Conservation (phyloP, 139 green algal genomes). For the Chlorella vulgaris region DNA sequence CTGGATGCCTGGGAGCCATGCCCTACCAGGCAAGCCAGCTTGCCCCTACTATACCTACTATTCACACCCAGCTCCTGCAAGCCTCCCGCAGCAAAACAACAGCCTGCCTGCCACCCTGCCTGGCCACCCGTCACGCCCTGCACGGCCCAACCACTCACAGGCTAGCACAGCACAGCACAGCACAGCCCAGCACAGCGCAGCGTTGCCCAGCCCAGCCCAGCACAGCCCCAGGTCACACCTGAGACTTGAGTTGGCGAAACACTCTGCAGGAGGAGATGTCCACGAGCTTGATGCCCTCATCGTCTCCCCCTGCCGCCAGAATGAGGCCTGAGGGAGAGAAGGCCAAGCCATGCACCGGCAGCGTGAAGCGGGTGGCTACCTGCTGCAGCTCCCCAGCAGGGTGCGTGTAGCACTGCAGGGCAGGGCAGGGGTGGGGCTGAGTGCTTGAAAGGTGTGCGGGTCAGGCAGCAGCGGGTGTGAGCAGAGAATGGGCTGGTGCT, state of each 20-base stretch:
- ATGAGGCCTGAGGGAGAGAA: slow-evolving; percentile 65
- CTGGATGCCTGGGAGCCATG: too few relatives aligned
- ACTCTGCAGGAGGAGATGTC: slow-evolving; percentile 46
- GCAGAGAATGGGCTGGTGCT: background rate
- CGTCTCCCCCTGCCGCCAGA: slow-evolving; percentile 81
- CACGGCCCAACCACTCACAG: too few relatives aligned
- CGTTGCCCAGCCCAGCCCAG: too few relatives aligned
- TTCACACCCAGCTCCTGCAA: too few relatives aligned
- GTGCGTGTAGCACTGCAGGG: slow-evolving; percentile 61
- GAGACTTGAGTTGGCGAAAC: slow-evolving; percentile 17
- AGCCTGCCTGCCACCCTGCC: too few relatives aligned
- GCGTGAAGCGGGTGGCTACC: slow-evolving; percentile 72
- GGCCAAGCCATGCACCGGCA: slow-evolving; percentile 69
- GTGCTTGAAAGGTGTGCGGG: background rate
- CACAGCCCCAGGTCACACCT: background rate
- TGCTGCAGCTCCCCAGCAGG: slow-evolving; percentile 51
- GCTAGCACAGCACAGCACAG: too few relatives aligned
- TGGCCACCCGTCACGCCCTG: too few relatives aligned
- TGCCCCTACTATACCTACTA: too few relatives aligned
- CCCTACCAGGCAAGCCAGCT: too few relatives aligned
- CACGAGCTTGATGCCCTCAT: slow-evolving; percentile 81
- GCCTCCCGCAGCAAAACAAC: too few relatives aligned
- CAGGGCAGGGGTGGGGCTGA: background rate
- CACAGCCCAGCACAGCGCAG: too few relatives aligned
- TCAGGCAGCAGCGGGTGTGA: background rate